phyloP scores from a whole-genome alignment of 2,329 filamentous ascomycete genomes.

The Seiridium unicorne region DNA sequence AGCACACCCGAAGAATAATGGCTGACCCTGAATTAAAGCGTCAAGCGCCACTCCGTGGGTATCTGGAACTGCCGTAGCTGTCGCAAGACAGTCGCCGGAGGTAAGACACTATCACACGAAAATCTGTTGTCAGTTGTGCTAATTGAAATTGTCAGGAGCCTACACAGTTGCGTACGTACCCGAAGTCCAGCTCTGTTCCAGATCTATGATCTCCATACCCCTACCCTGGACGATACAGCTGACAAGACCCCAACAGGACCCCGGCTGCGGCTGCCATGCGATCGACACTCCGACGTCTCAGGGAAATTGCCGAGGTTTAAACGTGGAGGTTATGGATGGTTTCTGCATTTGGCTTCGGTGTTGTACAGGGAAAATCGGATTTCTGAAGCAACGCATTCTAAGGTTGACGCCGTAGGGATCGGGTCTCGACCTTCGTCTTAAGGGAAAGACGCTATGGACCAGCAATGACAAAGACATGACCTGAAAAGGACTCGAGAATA shows the following conservation, averaged over 20 bases:
- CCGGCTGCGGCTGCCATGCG: slow-evolving; percentile 90
- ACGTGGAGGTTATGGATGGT: slow-evolving; percentile 28
- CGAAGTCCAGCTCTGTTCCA: no score
- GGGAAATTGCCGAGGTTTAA: slow-evolving; percentile 96
- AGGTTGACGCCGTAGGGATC: slow-evolving; percentile 22
- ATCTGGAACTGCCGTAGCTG: slow-evolving; percentile 98
- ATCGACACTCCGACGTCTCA: slow-evolving; percentile 94
- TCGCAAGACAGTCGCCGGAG: slow-evolving; percentile 90
- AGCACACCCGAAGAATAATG: no score
- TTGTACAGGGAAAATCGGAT: slow-evolving; percentile 25
- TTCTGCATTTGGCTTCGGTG: slow-evolving; percentile 28
- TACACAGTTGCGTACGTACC: slow-evolving; percentile 94
- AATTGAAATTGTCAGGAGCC: slow-evolving; percentile 40
- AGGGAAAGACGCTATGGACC: slow-evolving; percentile 17
- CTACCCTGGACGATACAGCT: not conserved
- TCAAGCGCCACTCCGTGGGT: slow-evolving; percentile 86
- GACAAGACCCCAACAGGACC: slow-evolving; percentile 43
- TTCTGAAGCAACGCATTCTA: slow-evolving; percentile 23
- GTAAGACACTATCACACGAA: slow-evolving; percentile 32
- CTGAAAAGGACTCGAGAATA: not conserved
- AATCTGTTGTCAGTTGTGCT: no score
- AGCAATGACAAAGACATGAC: slow-evolving; percentile 19
- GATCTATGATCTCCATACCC: no score
- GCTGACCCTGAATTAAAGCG: slow-evolving; percentile 28
- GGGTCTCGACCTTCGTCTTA: slow-evolving; percentile 18